Evolutionary conservation across 495 filamentous ascomycete genomes (phyloP).

Genomic region (Aspergillus saccharolyticus): DNA sequence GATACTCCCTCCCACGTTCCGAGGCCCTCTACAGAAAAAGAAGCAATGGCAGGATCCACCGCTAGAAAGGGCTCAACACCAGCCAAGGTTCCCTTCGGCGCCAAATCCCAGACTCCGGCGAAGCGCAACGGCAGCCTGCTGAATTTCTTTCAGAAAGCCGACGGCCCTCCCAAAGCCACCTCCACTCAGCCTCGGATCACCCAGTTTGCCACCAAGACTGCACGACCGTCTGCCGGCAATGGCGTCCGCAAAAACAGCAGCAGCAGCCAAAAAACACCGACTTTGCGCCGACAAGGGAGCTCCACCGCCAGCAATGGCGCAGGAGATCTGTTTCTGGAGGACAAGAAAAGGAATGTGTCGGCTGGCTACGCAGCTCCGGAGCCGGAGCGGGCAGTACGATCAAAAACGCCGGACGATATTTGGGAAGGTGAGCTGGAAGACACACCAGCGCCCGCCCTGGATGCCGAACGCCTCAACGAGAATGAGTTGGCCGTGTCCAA

Average conservation of each 20-base stretch:
- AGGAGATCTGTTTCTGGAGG: constrained; percentile 41
- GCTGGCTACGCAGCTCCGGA: constrained; percentile 2
- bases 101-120: constrained; percentile 15
- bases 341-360: constrained; percentile 27
- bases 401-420: constrained; percentile 34
- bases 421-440: constrained; percentile 29
- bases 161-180: constrained; percentile 36
- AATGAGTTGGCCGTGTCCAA: constrained; percentile 26
- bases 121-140: constrained; percentile 71
- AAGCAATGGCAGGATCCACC: constrained; percentile 13
- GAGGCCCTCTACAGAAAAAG: background rate
- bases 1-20: background rate
- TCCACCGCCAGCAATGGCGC: constrained; percentile 17
- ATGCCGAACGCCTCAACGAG: constrained; percentile 28
- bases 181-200: constrained; percentile 37
- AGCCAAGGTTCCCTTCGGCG: background rate
- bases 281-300: constrained; percentile 13
- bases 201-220: constrained; percentile 31
- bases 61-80: constrained; percentile 25
- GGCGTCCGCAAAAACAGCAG: too few relatives aligned
- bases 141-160: constrained; percentile 75
- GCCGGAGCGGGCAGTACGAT: constrained; percentile 5
- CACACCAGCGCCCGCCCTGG: constrained; percentile 12
- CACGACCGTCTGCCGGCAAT: too few relatives aligned
- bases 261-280: constrained; percentile 19